Percentiles rank a stretch among this genome's conserved stretches.
Evolutionary conservation across 441 rosid genomes (phyloP).

Genomic region (Croton setiger): DNA sequence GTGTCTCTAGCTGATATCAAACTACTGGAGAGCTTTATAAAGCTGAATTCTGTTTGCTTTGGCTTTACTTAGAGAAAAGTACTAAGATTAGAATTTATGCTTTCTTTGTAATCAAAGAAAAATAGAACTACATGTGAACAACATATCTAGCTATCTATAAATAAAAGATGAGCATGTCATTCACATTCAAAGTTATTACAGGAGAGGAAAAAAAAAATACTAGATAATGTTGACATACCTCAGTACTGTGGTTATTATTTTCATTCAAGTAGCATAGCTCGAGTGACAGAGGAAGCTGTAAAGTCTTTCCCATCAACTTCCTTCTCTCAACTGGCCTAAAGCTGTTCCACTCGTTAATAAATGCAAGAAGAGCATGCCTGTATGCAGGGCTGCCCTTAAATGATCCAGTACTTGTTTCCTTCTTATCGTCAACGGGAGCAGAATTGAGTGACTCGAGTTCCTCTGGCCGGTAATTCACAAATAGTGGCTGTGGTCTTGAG

Average conservation of each 20-base stretch:
- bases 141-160: background rate
- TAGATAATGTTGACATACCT: slow-evolving; percentile 40
- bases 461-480: slow-evolving; percentile 75
- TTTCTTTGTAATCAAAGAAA: background rate
- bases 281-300: slow-evolving; percentile 80
- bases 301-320: slow-evolving; percentile 79
- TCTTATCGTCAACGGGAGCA: slow-evolving; percentile 22
- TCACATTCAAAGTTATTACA: background rate
- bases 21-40: background rate
- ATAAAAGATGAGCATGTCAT: slow-evolving; percentile 4
- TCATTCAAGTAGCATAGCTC: slow-evolving; percentile 90
- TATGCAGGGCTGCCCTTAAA: slow-evolving; percentile 35
- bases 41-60: too few relatives aligned
- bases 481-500: slow-evolving; percentile 77
- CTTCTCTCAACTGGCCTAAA: slow-evolving; percentile 77
- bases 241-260: slow-evolving; percentile 55
- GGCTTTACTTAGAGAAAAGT: too few relatives aligned
- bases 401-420: slow-evolving; percentile 31
- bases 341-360: slow-evolving; percentile 67
- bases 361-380: slow-evolving; percentile 51
- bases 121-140: background rate
- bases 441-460: slow-evolving; percentile 54
- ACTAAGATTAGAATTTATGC: too few relatives aligned
- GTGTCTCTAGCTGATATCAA: background rate
- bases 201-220: background rate